Conservation (phyloP, 140 eudicot genomes). For the Erigeron philadelphicus region DNA sequence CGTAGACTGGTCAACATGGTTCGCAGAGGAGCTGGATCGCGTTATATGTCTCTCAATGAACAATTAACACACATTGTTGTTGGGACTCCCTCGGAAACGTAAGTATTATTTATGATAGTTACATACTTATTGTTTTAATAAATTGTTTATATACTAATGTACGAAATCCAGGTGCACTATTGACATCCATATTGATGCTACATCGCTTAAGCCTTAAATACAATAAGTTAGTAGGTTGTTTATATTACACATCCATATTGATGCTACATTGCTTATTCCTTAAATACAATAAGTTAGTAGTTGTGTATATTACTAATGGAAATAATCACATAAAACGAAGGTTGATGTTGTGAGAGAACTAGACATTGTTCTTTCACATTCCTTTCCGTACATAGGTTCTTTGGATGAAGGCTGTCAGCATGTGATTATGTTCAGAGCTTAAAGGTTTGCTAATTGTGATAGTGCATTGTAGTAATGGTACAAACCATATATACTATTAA, state of each 20-base stretch:
- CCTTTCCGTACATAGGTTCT: background rate
- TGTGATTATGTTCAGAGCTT: constrained; percentile 4
- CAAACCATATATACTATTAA: background rate
- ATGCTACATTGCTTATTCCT: background rate
- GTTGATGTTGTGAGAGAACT: constrained; percentile 2
- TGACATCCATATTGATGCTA: constrained; percentile 16
- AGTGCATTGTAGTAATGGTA: background rate
- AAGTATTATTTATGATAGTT: constrained; percentile 23
- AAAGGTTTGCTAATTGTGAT: background rate
- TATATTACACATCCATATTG: background rate
- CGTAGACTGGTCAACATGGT: constrained; percentile 79
- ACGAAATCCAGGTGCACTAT: background rate
- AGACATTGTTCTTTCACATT: background rate
- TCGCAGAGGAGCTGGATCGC: constrained; percentile 94
- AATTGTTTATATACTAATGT: background rate
- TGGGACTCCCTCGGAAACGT: constrained; percentile 84
- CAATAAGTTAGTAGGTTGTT: background rate
- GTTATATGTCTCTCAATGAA: constrained; percentile 67
- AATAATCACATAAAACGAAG: background rate
- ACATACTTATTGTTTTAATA: background rate
- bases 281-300: background rate
- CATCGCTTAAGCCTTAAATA: background rate
- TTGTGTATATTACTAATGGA: background rate
- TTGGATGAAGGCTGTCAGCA: background rate
- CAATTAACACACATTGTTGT: constrained; percentile 84